Evolutionary conservation across 768 basidiomycete genomes (phyloP), one percentile per base, ranked within the genome.

Genomic region (Phlegmacium glaucopus): DNA sequence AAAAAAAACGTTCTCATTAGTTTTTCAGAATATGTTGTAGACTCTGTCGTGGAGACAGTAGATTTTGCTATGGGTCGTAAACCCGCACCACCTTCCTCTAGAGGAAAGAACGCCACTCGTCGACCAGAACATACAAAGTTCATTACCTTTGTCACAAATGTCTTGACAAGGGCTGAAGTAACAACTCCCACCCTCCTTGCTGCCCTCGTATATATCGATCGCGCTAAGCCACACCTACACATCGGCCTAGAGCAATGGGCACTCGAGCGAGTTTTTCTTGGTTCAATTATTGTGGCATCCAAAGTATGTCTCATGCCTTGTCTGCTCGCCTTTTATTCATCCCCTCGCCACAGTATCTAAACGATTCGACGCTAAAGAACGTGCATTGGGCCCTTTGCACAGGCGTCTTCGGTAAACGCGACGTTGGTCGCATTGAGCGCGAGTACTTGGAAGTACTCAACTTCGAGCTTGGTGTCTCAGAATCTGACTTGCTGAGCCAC

Each of bases 331-430:
- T 30, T 48, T 44, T 39, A 35, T 38, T 36, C 53, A 56, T 18
- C 55, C 49, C 47, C 43, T 43, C 43, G 42, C 42, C 44, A 34
- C 50, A 89, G 82, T 93, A 93, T 61, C 71, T 87, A 29, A 92
- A 94, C 63, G 92, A 94, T 63, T 90, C 87, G 12, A 90, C 88
- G 22, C 77, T 92, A 12, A 94, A 94, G 76, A 94, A 94, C 68
- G 76, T 87, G 42, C 90, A 94, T 64, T 94, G 90, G 90, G 85
- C 87, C 8, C 72, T 86, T n/a, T 88, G 86, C 66, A 87, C 87
- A 0, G 83, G 84, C 26, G 83, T 89, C 22, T 90, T 90, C 61
- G 85, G 87, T 54, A 87, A 87, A 63, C 79, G 87, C 34, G 87
- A 90, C 57, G 78, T 88, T 22, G 86, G 85, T 39, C 79, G 87